These are phyloP conservation scores for Termitomyces sp. DNA, from an alignment of 768 basidiomycete genomes.

Conservation along the genomic window DNA sequence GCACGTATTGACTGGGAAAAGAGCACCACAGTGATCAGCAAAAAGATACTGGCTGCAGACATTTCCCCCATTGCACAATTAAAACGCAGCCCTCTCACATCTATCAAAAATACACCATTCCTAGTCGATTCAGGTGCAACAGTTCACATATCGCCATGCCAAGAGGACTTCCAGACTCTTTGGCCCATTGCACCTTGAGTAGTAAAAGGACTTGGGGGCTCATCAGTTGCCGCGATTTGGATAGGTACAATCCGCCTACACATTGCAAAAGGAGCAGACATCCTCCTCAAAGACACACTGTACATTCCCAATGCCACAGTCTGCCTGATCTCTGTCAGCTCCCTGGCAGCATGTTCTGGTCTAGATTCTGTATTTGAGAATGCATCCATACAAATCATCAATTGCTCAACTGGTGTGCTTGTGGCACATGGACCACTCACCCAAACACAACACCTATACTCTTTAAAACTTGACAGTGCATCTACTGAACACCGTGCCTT, in stretches of 20 bases:
- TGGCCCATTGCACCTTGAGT: neutral
- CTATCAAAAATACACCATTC: neutral
- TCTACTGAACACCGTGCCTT: neutral
- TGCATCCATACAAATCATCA: neutral
- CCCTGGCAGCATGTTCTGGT: neutral
- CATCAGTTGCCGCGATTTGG: neutral
- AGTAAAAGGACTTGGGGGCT: neutral
- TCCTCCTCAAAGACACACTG: neutral
- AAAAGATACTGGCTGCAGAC: neutral
- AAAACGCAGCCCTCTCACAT: neutral
- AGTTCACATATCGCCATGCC: neutral
- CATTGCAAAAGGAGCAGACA: neutral
- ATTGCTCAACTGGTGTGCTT: neutral
- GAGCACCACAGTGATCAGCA: neutral
- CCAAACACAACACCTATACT: neutral
- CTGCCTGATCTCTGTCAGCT: neutral
- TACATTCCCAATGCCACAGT: neutral
- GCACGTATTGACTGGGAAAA: neutral
- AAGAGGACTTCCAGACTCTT: neutral
- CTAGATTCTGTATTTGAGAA: neutral
- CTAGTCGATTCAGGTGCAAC: neutral
- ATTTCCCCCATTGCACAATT: neutral
- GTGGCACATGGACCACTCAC: neutral
- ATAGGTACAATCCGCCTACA: neutral
- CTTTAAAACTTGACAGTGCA: neutral